Evolutionary conservation across 805 yeast species (phyloP).

Genomic region (Ogataea methylovora): DNA sequence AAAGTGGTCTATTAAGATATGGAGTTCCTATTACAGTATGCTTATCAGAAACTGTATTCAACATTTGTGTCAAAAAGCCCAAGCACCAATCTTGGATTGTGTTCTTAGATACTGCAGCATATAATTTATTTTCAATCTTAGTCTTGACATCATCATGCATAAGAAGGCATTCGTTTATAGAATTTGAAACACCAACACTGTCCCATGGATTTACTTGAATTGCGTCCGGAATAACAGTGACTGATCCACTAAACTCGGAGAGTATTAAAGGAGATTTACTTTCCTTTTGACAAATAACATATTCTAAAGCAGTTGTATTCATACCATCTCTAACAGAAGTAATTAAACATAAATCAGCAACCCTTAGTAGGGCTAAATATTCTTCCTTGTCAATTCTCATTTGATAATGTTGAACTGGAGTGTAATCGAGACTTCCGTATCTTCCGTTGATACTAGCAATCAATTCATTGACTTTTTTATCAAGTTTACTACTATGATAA

Average conservation of each 20-base stretch:
- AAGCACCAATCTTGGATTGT: slow-evolving; percentile 80
- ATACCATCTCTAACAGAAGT: slow-evolving; percentile 94
- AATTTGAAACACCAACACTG: slow-evolving; percentile 82
- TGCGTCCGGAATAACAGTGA: slow-evolving; percentile 63
- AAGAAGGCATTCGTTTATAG: slow-evolving; percentile 61
- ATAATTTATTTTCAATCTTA: slow-evolving; percentile 45
- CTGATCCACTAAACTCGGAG: slow-evolving; percentile 91
- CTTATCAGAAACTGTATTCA: slow-evolving; percentile 27
- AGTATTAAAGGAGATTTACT: slow-evolving; percentile 71
- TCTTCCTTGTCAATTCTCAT: slow-evolving; percentile 84
- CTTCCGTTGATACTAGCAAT: slow-evolving; percentile 77
- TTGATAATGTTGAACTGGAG: slow-evolving; percentile 91
- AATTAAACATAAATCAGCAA: slow-evolving; percentile 83
- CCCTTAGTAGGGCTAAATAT: slow-evolving; percentile 79
- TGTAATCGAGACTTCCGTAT: slow-evolving; percentile 72
- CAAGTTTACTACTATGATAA: slow-evolving; percentile 55
- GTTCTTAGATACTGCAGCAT: slow-evolving; percentile 54
- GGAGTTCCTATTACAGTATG: slow-evolving; percentile 60
- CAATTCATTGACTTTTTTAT: slow-evolving; percentile 75
- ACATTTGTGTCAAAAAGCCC: slow-evolving; percentile 44
- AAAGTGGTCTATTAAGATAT: slow-evolving; percentile 63
- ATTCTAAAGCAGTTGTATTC: slow-evolving; percentile 92
- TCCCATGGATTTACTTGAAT: slow-evolving; percentile 96
- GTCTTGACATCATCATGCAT: slow-evolving; percentile 42
- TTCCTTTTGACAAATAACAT: slow-evolving; percentile 76